Base-by-base conservation (phyloP, 495 filamentous ascomycete species). In the Aspergillus ostianus region DNA sequence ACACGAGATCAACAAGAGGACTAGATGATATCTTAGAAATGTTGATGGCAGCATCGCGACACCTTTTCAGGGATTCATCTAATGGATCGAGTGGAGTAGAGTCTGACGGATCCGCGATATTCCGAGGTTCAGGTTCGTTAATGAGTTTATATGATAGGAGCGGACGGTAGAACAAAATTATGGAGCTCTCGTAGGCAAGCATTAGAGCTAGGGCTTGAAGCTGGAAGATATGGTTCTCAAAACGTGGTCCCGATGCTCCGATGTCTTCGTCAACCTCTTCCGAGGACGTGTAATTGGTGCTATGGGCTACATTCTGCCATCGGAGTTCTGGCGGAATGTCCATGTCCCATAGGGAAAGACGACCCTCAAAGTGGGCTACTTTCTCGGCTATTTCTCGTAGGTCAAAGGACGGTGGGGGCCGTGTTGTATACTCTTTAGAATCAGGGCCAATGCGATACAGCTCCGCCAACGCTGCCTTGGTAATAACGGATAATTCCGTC, bases 221-320 rank as follows among this genome's bases (percentile, higher is more conserved):
- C 18, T 70, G 64, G 55, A 58, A 74, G 6, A 72, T 64, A 51
- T 74, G 68, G 15, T 49, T 60, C 15, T 70, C 66, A 32, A 72
- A 74, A 0, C 41, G 32, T 5, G 68, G 63, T 0, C 70, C 65
- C 4, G 67, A 64, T 7, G 70, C 70, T 2, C 67, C 67, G 26
- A 72, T 61, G n/a, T 72, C 67, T 6, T 23, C 36, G 21, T 72
- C 69, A 32, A 71, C 60, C 27, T 69, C 64, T 7, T 69, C 64
- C n/a, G 18, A 19, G 4, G 66, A 70, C 1, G 30, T 17, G 20
- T 72, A 69, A 0, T 17, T 56, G 10, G 17, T 26, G 6, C 12
- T 23, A 2, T 18, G 26, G 8, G 29, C 13, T 3, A 47, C 4
- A 2, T 52, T 32, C 12, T 56, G 36, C 27, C 67, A 55, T 4